Conservation (phyloP, 768 basidiomycete genomes). For the Stropharia rugosoannulata region DNA sequence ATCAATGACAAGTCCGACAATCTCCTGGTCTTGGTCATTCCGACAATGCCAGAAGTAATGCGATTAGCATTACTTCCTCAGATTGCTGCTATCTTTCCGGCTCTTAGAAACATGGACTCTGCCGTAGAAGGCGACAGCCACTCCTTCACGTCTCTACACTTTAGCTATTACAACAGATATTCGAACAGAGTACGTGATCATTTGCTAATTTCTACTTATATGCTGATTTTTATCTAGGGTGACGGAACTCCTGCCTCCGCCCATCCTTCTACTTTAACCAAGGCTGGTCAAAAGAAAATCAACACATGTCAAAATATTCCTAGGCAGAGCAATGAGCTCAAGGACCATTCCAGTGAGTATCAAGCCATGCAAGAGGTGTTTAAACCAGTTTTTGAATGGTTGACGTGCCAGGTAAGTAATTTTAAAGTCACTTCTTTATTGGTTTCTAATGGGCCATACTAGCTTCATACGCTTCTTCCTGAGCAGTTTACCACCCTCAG, state of each 20-base stretch:
- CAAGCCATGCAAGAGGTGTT: background rate
- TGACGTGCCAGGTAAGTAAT: background rate
- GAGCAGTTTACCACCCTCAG: background rate
- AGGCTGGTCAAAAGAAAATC: background rate
- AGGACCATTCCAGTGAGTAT: background rate
- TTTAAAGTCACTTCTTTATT: background rate
- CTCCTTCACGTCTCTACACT: background rate
- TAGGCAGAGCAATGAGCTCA: background rate
- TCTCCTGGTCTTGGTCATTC: background rate
- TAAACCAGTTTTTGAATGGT: conserved; percentile 9
- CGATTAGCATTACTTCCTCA: background rate
- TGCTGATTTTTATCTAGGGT: background rate
- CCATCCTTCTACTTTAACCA: conserved; percentile 5
- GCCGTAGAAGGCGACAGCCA: background rate
- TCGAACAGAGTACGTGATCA: background rate
- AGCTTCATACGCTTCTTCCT: conserved; percentile 4
- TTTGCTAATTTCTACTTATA: background rate
- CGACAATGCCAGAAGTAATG: background rate
- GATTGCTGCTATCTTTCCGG: background rate
- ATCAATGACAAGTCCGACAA: background rate
- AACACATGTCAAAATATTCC: conserved; percentile 8
- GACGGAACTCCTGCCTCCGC: conserved; percentile 4
- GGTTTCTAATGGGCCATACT: background rate
- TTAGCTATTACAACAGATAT: conserved; percentile 1
- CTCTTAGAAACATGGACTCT: background rate